These are phyloP conservation scores for Hypoxylon sp. DNA, from an alignment of 2,329 filamentous ascomycete species.

Conservation along the genomic window DNA sequence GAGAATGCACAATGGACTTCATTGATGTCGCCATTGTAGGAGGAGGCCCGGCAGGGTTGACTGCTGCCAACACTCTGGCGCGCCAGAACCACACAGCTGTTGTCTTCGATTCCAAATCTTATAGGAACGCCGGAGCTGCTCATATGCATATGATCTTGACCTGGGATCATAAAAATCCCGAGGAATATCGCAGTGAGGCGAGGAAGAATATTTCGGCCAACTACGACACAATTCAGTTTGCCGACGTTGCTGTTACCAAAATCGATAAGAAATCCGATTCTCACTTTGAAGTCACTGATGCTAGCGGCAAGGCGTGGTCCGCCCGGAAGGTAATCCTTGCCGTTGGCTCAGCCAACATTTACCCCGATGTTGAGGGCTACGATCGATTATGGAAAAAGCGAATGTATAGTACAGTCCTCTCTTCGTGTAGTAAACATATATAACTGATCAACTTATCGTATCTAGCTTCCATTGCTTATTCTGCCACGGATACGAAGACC, in stretches of 20 bases:
- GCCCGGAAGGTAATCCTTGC: conserved; percentile 70
- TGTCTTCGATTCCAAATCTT: conserved; percentile 28
- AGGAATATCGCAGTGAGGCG: conserved; percentile 15
- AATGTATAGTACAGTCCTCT: no score
- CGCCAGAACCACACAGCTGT: neutral
- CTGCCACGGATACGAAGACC: no score
- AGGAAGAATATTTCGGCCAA: conserved; percentile 6
- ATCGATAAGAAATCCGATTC: conserved; percentile 19
- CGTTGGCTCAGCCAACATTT: conserved; percentile 65
- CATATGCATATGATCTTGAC: conserved; percentile 35
- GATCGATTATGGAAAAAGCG: conserved; percentile 64
- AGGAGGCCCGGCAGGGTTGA: no score
- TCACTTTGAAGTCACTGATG: conserved; percentile 55
- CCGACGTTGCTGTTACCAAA: conserved; percentile 22
- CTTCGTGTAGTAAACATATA: conserved; percentile 56
- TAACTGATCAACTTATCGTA: conserved; percentile 52
- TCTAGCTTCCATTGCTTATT: neutral
- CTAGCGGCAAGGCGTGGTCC: conserved; percentile 58
- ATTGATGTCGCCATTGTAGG: no score
- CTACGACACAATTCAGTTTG: conserved; percentile 25
- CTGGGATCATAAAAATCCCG: conserved; percentile 37
- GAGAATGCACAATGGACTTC: no score
- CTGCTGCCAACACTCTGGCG: no score
- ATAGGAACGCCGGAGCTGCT: conserved; percentile 18
- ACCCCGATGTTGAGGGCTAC: conserved; percentile 67